Conservation (phyloP, 305 asterid genomes). For the Monarda citriodora region DNA sequence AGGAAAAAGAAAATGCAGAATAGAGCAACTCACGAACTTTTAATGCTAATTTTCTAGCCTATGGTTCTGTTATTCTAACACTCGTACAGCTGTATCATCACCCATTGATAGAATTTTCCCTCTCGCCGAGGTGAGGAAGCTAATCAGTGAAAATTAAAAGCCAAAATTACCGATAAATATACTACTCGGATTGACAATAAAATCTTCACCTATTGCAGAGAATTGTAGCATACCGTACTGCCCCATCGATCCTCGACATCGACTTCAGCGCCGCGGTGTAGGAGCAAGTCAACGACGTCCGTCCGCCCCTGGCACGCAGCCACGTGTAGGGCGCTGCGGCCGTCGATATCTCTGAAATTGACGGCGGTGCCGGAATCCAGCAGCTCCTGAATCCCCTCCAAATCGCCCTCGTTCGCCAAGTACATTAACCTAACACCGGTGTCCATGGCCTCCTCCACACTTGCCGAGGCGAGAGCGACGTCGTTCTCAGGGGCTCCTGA, state of each 20-base stretch:
- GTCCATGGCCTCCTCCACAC: slow-evolving; percentile 38
- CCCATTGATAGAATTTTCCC: slow-evolving; percentile 1
- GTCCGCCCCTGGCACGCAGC: slow-evolving; percentile 83
- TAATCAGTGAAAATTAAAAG: slow-evolving; percentile 3
- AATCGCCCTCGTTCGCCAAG: slow-evolving; percentile 72
- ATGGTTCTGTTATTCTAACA: not conserved
- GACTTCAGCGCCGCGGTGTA: slow-evolving; percentile 57
- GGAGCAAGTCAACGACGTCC: slow-evolving; percentile 65
- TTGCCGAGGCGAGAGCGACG: slow-evolving; percentile 29
- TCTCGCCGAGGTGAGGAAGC: not conserved
- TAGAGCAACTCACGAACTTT: not conserved
- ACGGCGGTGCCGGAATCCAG: slow-evolving; percentile 55
- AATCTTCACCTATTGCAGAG: slow-evolving; percentile 6
- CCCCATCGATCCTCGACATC: slow-evolving; percentile 85
- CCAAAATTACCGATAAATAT: slow-evolving; percentile 1
- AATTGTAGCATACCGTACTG: slow-evolving; percentile 64
- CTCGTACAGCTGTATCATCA: slow-evolving; percentile 3
- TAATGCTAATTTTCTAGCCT: not conserved
- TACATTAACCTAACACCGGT: slow-evolving; percentile 81
- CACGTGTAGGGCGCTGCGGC: slow-evolving; percentile 82
- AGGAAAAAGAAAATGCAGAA: not conserved
- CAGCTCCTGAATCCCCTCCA: slow-evolving; percentile 79
- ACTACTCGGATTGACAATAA: not conserved
- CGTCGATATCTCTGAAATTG: slow-evolving; percentile 75
- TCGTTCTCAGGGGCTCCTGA: slow-evolving; percentile 45